These are phyloP conservation scores for Psilocybe tampanensis DNA, from an alignment of 768 basidiomycete genomes.

Conservation along the genomic window DNA sequence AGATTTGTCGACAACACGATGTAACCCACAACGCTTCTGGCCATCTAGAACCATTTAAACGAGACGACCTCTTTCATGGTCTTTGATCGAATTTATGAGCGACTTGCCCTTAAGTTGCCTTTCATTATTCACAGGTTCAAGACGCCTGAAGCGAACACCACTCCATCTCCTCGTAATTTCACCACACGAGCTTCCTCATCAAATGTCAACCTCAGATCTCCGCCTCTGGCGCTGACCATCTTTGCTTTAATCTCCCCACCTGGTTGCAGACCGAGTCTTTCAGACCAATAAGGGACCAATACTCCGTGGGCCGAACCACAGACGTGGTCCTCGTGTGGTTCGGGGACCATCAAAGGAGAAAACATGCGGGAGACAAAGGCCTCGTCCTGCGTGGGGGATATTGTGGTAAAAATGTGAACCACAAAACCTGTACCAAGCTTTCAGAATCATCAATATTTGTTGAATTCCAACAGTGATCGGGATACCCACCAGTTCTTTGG, in stretches of 20 bases:
- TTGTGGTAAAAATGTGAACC: slow-evolving; percentile 42
- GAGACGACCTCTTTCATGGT: too few species aligned
- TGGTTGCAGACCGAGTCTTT: slow-evolving; percentile 32
- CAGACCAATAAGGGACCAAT: slow-evolving; percentile 50
- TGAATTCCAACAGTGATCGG: not conserved
- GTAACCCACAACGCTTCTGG: too few species aligned
- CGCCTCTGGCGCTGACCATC: slow-evolving; percentile 55
- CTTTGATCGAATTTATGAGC: too few species aligned
- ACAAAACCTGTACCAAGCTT: slow-evolving; percentile 36
- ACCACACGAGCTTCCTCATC: slow-evolving; percentile 32
- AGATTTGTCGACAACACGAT: too few species aligned
- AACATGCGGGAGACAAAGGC: slow-evolving; percentile 56
- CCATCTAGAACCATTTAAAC: too few species aligned
- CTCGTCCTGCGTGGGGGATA: slow-evolving; percentile 30
- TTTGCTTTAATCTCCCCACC: slow-evolving; percentile 41
- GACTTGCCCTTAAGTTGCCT: not conserved
- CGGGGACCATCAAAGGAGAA: slow-evolving; percentile 32
- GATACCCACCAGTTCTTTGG: slow-evolving; percentile 34
- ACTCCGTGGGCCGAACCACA: slow-evolving; percentile 58
- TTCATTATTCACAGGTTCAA: slow-evolving; percentile 8
- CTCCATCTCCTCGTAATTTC: slow-evolving; percentile 37
- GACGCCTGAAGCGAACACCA: slow-evolving; percentile 36
- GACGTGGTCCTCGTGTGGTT: slow-evolving; percentile 48
- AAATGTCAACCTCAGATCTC: slow-evolving; percentile 43
- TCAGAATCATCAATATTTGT: not conserved